A percentile compares a stretch with the other conserved stretches of the same genome.
Conservation (phyloP, 2,329 filamentous ascomycete genomes). For the Botrytis paeoniae region DNA sequence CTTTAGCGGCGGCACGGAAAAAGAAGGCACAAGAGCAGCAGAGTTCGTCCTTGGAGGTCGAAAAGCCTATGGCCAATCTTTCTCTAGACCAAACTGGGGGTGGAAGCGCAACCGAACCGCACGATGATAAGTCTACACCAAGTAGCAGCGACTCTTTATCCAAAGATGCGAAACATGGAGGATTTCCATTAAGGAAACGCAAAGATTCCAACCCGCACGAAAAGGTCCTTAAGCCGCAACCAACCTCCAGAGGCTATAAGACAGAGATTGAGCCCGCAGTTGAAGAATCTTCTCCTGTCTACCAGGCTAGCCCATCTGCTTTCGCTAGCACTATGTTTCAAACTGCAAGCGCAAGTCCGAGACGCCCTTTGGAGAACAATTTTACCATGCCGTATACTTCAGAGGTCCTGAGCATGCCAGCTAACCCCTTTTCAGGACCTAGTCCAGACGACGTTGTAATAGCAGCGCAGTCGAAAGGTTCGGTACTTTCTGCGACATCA, state of each 20-base stretch:
- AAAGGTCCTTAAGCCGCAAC: slow-evolving; percentile 27
- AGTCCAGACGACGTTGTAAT: slow-evolving; percentile 90
- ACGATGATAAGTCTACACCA: neutral
- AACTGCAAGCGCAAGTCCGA: slow-evolving; percentile 22
- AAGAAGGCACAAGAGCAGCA: slow-evolving; percentile 71
- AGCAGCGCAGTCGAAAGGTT: slow-evolving; percentile 86
- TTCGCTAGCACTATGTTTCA: slow-evolving; percentile 47
- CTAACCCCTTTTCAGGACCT: slow-evolving; percentile 72
- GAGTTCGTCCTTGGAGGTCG: slow-evolving; percentile 25
- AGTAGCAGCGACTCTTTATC: slow-evolving; percentile 1
- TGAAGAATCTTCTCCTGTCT: slow-evolving; percentile 25
- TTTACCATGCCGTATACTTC: slow-evolving; percentile 43
- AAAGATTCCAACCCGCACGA: slow-evolving; percentile 37
- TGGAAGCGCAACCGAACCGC: neutral
- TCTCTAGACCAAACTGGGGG: slow-evolving; percentile 18
- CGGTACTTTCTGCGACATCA: slow-evolving; percentile 42
- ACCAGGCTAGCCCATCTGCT: slow-evolving; percentile 39
- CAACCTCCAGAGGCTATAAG: slow-evolving; percentile 7
- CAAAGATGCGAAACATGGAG: slow-evolving; percentile 22
- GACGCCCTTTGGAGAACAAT: slow-evolving; percentile 25
- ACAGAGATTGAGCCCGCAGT: slow-evolving; percentile 7
- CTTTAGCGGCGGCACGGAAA: slow-evolving; percentile 79
- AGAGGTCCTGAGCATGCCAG: slow-evolving; percentile 41
- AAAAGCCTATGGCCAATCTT: slow-evolving; percentile 33
- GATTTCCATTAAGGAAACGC: slow-evolving; percentile 36